phyloP scores from a whole-genome alignment of 371 early-diverging fungal species.

The Mortierella sp. region DNA sequence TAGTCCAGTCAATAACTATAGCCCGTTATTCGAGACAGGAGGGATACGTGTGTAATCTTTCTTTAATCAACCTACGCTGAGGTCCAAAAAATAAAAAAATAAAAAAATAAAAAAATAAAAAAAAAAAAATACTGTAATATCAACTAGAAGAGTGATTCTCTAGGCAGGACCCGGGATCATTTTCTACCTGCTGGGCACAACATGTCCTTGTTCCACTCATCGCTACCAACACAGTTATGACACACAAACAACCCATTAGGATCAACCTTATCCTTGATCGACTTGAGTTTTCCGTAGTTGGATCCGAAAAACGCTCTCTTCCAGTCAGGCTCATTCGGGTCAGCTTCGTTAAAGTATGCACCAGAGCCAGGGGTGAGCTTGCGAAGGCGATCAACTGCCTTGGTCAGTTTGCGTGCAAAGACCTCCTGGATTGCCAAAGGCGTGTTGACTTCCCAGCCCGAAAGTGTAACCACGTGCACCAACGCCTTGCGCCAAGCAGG shows the following conservation, averaged over 20 bases:
- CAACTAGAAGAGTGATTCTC: no score
- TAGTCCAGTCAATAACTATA: no score
- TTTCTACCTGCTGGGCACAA: no score
- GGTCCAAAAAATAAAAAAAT: no score
- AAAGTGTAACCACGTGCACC: conserved; percentile 47
- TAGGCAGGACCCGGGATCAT: no score
- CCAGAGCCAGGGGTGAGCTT: conserved; percentile 39
- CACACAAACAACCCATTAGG: conserved; percentile 53
- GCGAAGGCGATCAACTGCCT: conserved; percentile 16
- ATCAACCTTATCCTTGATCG: conserved; percentile 57
- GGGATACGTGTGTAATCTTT: no score
- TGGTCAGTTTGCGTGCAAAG: conserved; percentile 16
- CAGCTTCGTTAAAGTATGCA: conserved; percentile 56
- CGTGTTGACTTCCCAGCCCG: conserved; percentile 36
- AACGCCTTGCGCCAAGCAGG: conserved; percentile 51
- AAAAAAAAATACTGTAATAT: no score
- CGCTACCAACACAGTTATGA: conserved; percentile 37
- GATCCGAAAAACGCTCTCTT: conserved; percentile 56
- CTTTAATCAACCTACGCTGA: no score
- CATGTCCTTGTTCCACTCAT: conserved; percentile 28
- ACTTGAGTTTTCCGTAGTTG: conserved; percentile 52
- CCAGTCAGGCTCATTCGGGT: conserved; percentile 54
- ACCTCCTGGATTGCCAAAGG: conserved; percentile 11
- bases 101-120: no score
- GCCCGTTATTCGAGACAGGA: no score